Base-by-base conservation (phyloP, 2,329 filamentous ascomycete genomes). In the Xylaria polymorpha region DNA sequence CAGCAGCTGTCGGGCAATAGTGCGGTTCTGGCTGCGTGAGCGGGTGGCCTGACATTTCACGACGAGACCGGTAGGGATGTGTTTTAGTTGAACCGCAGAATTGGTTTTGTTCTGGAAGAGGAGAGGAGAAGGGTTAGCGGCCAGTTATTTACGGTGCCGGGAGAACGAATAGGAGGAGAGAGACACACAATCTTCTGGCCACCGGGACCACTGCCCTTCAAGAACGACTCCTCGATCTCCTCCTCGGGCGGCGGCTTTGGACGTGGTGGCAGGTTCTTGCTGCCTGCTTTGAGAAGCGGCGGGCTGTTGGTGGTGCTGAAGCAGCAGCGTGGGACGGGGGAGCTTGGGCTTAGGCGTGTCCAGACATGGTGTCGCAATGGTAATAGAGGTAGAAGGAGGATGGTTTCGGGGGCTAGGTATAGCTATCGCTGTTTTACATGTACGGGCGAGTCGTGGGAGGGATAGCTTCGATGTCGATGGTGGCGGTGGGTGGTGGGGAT, bases 1-100 rank as follows among this genome's bases (percentile, higher is more conserved):
- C 37, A 98, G 85, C 50, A 97, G 83, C 73, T 90, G 85, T 48
- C 94, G 87, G 14, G 96, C 96, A 71, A 93, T 91, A 80, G 92
- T 94, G 71, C 94, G 89, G 79, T 99, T 99, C 81, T 97, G 92
- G 66, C 88, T 88, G 20, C 94, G 89, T 1, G 93, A 97, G 57
- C 96, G 90, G 9, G 96, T 98, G 22, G 91, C 94, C 81, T 99
- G 96, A 65, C 90, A 95, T 83, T 99, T 99, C 71, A 99, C 88
- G 15, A 98, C 94, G 62, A 98, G 89, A 70, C 95, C 95, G 0
- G 94, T 97, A 6, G 95, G 94, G 18, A 92, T 83, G 80, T 99
- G 96, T 74, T 91, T 96, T 43, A 99, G 85, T 79, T 99, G 96
- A 2, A 98, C 95, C 44, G 95, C 95, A 0, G 93, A 98, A 73